A percentile compares a stretch with the other conserved stretches of the same genome.
These are phyloP conservation scores for Aureoboletus auriporus DNA, from an alignment of 768 basidiomycete species.

Conservation along the genomic window DNA sequence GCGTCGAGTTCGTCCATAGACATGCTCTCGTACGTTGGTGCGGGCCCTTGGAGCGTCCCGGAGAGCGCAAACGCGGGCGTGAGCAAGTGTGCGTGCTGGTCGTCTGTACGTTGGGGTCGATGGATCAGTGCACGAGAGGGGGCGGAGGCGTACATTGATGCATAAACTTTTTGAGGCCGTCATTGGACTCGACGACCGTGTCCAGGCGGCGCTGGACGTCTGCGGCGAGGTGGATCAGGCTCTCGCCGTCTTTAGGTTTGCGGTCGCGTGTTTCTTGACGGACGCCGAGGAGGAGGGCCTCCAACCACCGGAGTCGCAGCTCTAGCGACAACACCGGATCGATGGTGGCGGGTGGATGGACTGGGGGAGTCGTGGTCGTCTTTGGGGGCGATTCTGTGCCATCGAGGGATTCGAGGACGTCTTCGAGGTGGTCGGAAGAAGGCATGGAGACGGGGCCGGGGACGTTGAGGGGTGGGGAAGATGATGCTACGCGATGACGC, in stretches of 20 bases:
- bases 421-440: conserved; percentile 12
- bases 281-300: conserved; percentile 69
- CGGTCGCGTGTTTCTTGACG: conserved; percentile 44
- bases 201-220: conserved; percentile 57
- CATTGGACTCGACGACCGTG: conserved; percentile 59
- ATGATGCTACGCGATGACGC: conserved; percentile 49
- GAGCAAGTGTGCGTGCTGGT: conserved; percentile 69
- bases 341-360: conserved; percentile 32
- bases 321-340: conserved; percentile 69
- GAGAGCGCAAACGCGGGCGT: conserved; percentile 75
- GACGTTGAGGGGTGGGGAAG: conserved; percentile 38
- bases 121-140: no score
- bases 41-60: conserved; percentile 45
- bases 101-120: conserved; percentile 42
- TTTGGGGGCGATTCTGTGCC: conserved; percentile 19
- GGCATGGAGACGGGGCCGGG: conserved; percentile 2
- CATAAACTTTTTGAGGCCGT: conserved; percentile 72
- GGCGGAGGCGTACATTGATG: conserved; percentile 50
- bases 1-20: conserved; percentile 65
- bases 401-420: conserved; percentile 20
- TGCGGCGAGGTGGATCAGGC: conserved; percentile 54
- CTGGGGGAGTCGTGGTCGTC: conserved; percentile 1
- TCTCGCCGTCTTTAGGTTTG: conserved; percentile 49
- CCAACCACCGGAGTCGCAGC: conserved; percentile 74
- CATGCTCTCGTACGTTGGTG: conserved; percentile 62